Percentiles rank a stretch among this genome's conserved stretches.
These are phyloP conservation scores for Podospora pseudopauciseta DNA, from an alignment of 495 filamentous ascomycete species.

Conservation along the genomic window DNA sequence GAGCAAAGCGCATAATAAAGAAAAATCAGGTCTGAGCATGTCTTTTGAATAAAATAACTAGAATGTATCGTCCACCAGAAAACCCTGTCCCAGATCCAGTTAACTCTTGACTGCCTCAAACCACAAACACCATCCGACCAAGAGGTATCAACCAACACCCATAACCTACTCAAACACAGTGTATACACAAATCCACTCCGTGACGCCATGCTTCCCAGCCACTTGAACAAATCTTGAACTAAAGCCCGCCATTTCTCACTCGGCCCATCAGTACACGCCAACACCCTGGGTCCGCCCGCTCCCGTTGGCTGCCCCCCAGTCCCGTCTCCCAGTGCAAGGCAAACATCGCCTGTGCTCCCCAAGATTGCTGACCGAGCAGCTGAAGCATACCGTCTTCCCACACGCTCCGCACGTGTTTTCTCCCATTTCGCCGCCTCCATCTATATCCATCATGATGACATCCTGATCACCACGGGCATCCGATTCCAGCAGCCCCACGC, in stretches of 20 bases:
- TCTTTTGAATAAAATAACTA: too few species aligned
- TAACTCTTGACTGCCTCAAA: neutral
- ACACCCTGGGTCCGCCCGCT: neutral
- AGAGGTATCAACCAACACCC: neutral
- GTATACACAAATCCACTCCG: neutral
- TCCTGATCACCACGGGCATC: slow-evolving; percentile 15
- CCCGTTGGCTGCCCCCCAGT: slow-evolving; percentile 1
- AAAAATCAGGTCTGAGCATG: too few species aligned
- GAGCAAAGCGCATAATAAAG: neutral
- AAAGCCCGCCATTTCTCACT: neutral
- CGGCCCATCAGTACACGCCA: neutral
- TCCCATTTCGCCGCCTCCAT: slow-evolving; percentile 19
- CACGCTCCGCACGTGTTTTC: slow-evolving; percentile 37
- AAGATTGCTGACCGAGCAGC: slow-evolving; percentile 47
- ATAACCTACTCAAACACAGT: neutral
- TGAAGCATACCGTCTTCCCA: slow-evolving; percentile 46
- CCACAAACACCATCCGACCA: neutral
- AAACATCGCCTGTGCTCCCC: slow-evolving; percentile 44
- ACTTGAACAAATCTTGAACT: neutral
- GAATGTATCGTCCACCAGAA: too few species aligned
- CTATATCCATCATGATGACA: slow-evolving; percentile 29
- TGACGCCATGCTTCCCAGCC: neutral
- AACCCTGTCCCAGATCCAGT: neutral
- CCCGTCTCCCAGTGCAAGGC: slow-evolving; percentile 37
- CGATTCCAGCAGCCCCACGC: slow-evolving; percentile 22